Percentiles rank a stretch among this genome's conserved stretches.
phyloP scores from a whole-genome alignment of 805 yeast genomes.

The Hyphopichia homilentoma region DNA sequence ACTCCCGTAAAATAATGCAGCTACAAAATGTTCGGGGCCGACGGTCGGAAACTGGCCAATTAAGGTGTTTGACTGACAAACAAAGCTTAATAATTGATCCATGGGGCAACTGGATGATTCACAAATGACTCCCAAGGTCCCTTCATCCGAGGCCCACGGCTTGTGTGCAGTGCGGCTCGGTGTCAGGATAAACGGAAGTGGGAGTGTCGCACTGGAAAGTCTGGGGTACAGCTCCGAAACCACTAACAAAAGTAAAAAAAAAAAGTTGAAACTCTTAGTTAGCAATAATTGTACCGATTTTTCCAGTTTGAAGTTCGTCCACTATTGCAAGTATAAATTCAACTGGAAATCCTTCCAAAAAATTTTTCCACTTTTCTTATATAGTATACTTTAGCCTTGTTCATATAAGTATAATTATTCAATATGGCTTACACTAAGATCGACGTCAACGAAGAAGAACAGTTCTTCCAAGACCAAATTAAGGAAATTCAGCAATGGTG shows the following conservation, averaged over 20 bases:
- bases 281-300: no score
- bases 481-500: conserved; percentile 83
- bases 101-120: no score
- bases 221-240: conserved; percentile 3
- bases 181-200: conserved; percentile 1
- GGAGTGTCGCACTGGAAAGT: not conserved
- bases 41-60: no score
- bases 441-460: conserved; percentile 60
- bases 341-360: not conserved
- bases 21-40: no score
- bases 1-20: no score
- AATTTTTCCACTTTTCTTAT: no score
- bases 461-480: conserved; percentile 62
- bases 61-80: no score
- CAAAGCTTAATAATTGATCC: no score
- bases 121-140: no score
- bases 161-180: no score
- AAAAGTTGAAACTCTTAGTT: not conserved
- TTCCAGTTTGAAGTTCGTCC: no score
- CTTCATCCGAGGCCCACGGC: conserved; percentile 1
- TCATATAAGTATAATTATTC: conserved; percentile 1
- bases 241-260: not conserved
- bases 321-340: not conserved
- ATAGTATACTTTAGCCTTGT: no score
- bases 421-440: conserved; percentile 54